Percentiles rank a stretch among this genome's conserved stretches.
Conservation (phyloP, 495 filamentous ascomycete species). For the Apiosordaria backusii region DNA sequence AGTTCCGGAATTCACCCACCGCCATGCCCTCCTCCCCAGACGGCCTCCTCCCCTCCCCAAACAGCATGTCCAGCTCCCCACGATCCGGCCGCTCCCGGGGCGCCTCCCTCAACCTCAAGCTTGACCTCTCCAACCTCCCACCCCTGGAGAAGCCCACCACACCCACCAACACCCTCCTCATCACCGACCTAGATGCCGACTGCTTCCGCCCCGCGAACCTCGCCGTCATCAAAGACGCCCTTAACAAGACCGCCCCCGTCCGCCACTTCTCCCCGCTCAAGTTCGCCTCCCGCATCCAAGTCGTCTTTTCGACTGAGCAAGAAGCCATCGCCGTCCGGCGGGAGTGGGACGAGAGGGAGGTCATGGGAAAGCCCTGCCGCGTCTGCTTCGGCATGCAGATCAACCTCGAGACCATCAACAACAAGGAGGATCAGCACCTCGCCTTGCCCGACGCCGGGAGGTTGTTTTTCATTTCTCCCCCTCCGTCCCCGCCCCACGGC, state of each 20-base stretch:
- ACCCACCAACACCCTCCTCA: slow-evolving; percentile 89
- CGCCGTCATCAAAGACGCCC: slow-evolving; percentile 67
- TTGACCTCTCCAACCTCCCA: slow-evolving; percentile 80
- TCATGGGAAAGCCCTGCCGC: slow-evolving; percentile 66
- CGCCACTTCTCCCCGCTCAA: slow-evolving; percentile 89
- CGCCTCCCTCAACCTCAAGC: slow-evolving; percentile 55
- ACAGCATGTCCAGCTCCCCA: slow-evolving; percentile 33
- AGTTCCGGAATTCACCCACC: slow-evolving; percentile 3
- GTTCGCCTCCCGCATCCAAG: slow-evolving; percentile 88
- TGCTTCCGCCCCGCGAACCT: slow-evolving; percentile 80
- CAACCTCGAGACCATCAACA: slow-evolving; percentile 36
- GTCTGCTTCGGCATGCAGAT: slow-evolving; percentile 89
- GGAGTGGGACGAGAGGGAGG: slow-evolving; percentile 63
- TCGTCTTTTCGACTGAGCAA: slow-evolving; percentile 64
- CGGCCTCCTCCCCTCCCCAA: slow-evolving; percentile 29
- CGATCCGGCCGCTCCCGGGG: slow-evolving; percentile 18
- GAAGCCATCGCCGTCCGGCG: slow-evolving; percentile 70
- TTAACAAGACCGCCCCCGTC: slow-evolving; percentile 64
- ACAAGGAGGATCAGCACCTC: slow-evolving; percentile 59
- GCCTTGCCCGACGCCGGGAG: slow-evolving; percentile 81
- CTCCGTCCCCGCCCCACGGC: slow-evolving; percentile 84
- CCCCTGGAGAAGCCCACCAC: slow-evolving; percentile 72
- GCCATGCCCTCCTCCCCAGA: background rate
- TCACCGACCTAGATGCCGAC: slow-evolving; percentile 78
- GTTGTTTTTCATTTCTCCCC: slow-evolving; percentile 95